Conservation (phyloP, 345 rosid species). For the sweet orange (Citrus sinensis) region DNA sequence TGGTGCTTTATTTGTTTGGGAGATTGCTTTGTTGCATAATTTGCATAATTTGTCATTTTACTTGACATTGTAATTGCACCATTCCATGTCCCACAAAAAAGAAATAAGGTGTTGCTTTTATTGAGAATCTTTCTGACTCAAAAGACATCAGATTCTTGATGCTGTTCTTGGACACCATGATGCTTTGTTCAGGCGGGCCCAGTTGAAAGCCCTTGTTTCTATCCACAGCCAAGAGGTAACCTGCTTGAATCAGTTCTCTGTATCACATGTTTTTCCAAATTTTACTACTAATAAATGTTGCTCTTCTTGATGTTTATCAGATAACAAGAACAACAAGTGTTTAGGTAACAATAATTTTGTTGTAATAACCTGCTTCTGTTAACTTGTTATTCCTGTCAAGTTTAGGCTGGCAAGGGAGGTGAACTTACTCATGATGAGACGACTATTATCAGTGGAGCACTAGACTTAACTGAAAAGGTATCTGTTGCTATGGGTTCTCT, state of each 20-base stretch:
- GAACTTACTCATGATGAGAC: slow-evolving; percentile 97
- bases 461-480: slow-evolving; percentile 95
- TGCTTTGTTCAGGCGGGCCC: slow-evolving; percentile 75
- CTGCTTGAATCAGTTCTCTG: slow-evolving; percentile 10
- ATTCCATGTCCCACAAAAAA: not conserved
- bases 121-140: slow-evolving; percentile 8
- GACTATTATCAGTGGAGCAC: slow-evolving; percentile 93
- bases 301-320: not conserved
- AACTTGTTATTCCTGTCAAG: slow-evolving; percentile 23
- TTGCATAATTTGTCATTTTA: not conserved
- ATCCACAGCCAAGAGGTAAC: slow-evolving; percentile 78
- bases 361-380: slow-evolving; percentile 23
- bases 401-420: slow-evolving; percentile 97
- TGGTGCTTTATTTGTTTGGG: slow-evolving; percentile 3
- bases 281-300: not conserved
- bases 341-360: slow-evolving; percentile 11
- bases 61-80: not conserved
- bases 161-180: slow-evolving; percentile 64
- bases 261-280: not conserved
- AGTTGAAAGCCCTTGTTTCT: slow-evolving; percentile 80
- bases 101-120: not conserved
- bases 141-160: slow-evolving; percentile 57
- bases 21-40: not conserved
- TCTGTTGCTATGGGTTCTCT: not conserved
- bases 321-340: not conserved